Percentiles rank a stretch among this genome's conserved stretches.
phyloP scores from a whole-genome alignment of 1,284 basidiomycete genomes.

The Golubevia sp. region DNA sequence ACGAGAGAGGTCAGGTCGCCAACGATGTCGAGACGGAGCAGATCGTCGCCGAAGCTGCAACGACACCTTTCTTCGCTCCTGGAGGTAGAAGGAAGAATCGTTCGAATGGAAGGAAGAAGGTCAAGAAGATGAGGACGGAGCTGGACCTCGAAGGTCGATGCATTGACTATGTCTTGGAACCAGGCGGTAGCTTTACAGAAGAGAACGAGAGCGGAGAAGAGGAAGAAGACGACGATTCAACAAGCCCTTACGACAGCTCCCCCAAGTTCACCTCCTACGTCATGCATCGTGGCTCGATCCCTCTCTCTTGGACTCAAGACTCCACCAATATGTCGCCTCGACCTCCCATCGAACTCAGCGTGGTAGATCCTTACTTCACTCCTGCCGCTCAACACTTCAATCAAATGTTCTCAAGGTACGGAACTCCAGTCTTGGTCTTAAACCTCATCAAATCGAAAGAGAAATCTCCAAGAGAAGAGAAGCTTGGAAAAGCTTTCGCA shows the following conservation, averaged over 20 bases:
- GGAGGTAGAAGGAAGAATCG: constrained; percentile 7
- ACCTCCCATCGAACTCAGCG: constrained; percentile 86
- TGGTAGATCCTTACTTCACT: constrained; percentile 93
- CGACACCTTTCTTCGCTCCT: constrained; percentile 65
- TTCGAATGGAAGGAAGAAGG: background rate
- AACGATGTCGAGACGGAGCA: constrained; percentile 99
- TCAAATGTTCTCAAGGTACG: constrained; percentile 86
- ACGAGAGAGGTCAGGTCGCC: constrained; percentile 88
- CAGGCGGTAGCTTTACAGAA: too few relatives aligned
- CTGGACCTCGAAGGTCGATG: constrained; percentile 12
- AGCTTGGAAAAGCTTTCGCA: constrained; percentile 86
- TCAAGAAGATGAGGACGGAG: constrained; percentile 1
- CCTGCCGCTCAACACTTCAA: constrained; percentile 94
- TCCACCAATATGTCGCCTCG: constrained; percentile 84
- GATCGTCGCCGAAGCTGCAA: constrained; percentile 90
- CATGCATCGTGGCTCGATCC: constrained; percentile 94
- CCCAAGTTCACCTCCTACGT: constrained; percentile 94
- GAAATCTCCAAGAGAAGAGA: constrained; percentile 83
- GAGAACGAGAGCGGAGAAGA: constrained; percentile 3
- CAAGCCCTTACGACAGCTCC: too few relatives aligned
- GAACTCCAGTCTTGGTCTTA: constrained; percentile 86
- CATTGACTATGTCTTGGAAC: too few relatives aligned
- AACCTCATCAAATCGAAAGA: constrained; percentile 76
- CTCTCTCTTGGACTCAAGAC: constrained; percentile 95
- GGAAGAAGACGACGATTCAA: constrained; percentile 13